Evolutionary conservation across 2,329 filamentous ascomycete genomes (phyloP).

Genomic region (Lasiodiplodia theobromae): DNA sequence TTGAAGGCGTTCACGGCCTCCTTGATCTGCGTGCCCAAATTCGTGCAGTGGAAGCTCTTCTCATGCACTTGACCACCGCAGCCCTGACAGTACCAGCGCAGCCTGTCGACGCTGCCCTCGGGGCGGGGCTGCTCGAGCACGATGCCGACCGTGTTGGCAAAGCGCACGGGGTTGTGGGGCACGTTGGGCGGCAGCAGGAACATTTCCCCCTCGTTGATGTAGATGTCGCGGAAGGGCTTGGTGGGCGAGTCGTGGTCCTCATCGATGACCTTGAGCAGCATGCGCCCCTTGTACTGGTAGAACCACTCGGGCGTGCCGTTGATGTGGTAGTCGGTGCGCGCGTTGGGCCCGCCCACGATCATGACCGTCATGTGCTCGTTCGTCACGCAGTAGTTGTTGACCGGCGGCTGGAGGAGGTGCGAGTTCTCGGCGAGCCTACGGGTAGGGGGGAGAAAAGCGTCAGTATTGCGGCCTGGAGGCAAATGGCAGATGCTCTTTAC

Average conservation of each 20-base stretch:
- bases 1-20: slow-evolving; percentile 84
- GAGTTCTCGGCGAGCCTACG: slow-evolving; percentile 87
- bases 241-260: slow-evolving; percentile 50
- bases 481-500: slow-evolving; percentile 34
- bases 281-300: slow-evolving; percentile 92
- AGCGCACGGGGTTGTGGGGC: slow-evolving; percentile 95
- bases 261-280: slow-evolving; percentile 93
- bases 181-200: slow-evolving; percentile 92
- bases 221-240: slow-evolving; percentile 74
- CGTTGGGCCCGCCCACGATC: slow-evolving; percentile 96
- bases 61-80: slow-evolving; percentile 82
- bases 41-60: slow-evolving; percentile 83
- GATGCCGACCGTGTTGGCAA: slow-evolving; percentile 90
- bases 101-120: slow-evolving; percentile 71
- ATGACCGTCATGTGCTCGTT: slow-evolving; percentile 83
- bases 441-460: not conserved
- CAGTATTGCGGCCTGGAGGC: not conserved
- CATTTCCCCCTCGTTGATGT: slow-evolving; percentile 92
- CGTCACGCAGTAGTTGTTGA: slow-evolving; percentile 98
- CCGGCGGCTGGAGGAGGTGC: slow-evolving; percentile 88
- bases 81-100: slow-evolving; percentile 87
- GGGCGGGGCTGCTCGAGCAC: slow-evolving; percentile 88
- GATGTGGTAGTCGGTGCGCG: slow-evolving; percentile 97
- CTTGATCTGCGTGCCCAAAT: slow-evolving; percentile 95
- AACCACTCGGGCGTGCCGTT: slow-evolving; percentile 97